phyloP scores from a whole-genome alignment of 768 basidiomycete species.

The Hypholoma sublateritium region DNA sequence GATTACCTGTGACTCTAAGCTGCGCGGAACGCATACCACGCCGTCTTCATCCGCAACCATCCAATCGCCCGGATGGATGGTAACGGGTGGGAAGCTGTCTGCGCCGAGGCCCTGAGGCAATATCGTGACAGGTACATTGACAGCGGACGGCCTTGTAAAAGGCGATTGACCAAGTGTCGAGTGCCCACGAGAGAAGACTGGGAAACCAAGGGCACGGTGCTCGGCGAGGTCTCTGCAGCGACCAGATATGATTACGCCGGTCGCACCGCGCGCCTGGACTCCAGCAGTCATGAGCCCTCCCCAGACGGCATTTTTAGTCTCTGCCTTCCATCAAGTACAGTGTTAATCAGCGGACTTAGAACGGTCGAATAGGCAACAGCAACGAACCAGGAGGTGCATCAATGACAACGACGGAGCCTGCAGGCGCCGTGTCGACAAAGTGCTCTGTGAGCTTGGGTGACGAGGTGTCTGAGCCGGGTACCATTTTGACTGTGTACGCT shows the following conservation, averaged over 20 bases:
- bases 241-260: slow-evolving; percentile 81
- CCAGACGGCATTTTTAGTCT: slow-evolving; percentile 83
- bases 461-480: slow-evolving; percentile 50
- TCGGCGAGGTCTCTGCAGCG: slow-evolving; percentile 84
- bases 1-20: slow-evolving; percentile 52
- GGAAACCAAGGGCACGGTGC: slow-evolving; percentile 66
- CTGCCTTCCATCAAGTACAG: slow-evolving; percentile 30
- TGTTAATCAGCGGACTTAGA: slow-evolving; percentile 17
- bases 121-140: slow-evolving; percentile 66
- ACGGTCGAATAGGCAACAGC: slow-evolving; percentile 6
- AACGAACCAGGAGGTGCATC: slow-evolving; percentile 66
- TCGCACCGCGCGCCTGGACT: slow-evolving; percentile 66
- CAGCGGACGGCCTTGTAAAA: slow-evolving; percentile 76
- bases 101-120: slow-evolving; percentile 36
- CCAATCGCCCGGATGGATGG: slow-evolving; percentile 74
- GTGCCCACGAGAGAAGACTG: slow-evolving; percentile 79
- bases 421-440: slow-evolving; percentile 78
- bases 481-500: slow-evolving; percentile 89
- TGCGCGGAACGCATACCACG: slow-evolving; percentile 75
- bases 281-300: slow-evolving; percentile 91
- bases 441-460: slow-evolving; percentile 69
- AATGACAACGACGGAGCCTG: slow-evolving; percentile 70
- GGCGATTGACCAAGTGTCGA: slow-evolving; percentile 87
- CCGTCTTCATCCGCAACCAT: slow-evolving; percentile 89
- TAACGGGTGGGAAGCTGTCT: slow-evolving; percentile 51